These are phyloP conservation scores for Fomitopsis schrenkii DNA, from an alignment of 1,284 basidiomycete species.

Conservation along the genomic window DNA sequence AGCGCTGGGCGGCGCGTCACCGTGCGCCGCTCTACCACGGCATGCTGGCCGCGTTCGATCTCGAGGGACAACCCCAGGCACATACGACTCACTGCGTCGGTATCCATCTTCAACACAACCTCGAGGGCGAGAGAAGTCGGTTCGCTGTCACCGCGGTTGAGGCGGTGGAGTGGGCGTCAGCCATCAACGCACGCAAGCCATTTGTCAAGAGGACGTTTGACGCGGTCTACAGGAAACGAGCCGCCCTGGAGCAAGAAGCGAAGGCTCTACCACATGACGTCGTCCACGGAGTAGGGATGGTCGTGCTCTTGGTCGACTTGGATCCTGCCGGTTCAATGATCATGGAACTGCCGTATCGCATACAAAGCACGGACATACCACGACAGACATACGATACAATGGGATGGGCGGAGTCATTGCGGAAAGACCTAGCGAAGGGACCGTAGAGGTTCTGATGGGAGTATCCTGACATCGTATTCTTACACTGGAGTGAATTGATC, in stretches of 20 bases:
- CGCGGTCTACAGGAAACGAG: neutral
- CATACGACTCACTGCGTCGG: neutral
- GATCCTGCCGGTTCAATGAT: neutral
- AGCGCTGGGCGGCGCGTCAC: neutral
- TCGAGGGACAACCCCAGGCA: neutral
- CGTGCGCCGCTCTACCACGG: neutral
- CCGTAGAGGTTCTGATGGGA: too few relatives aligned
- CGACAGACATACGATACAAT: neutral
- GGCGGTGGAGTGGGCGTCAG: neutral
- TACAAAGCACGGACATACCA: neutral
- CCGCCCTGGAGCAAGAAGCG: neutral
- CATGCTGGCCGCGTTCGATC: conserved; percentile 1
- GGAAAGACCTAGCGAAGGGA: neutral
- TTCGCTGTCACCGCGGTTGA: neutral
- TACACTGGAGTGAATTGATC: too few relatives aligned
- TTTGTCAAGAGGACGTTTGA: neutral
- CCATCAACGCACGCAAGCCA: neutral
- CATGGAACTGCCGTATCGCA: neutral
- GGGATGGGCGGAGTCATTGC: neutral
- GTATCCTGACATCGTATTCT: too few relatives aligned
- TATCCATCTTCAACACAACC: neutral
- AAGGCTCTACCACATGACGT: neutral
- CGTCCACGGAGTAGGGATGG: neutral
- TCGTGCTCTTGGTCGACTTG: neutral
- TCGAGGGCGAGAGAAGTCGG: neutral